Conservation (phyloP, 805 yeast species). For the Kodamaea hsintzibuensis region DNA sequence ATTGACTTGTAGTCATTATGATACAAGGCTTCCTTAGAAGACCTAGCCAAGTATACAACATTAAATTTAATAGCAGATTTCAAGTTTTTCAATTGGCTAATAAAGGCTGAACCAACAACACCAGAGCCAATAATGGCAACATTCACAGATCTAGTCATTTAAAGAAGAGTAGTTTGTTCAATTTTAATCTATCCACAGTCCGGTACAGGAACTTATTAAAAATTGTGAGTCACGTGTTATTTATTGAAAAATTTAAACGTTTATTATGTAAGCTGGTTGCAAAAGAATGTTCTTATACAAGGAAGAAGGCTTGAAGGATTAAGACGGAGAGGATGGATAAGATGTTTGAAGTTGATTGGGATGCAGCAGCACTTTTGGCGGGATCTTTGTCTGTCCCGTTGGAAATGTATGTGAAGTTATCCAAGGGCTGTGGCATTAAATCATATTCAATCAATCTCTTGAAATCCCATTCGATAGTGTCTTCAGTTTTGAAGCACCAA, state of each 20-base stretch:
- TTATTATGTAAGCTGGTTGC: not conserved
- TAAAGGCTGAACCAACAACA: conserved; percentile 90
- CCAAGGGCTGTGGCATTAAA: conserved; percentile 64
- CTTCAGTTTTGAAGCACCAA: conserved; percentile 72
- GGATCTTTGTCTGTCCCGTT: conserved; percentile 36
- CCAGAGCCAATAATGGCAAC: conserved; percentile 72
- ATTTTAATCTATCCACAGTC: conserved; percentile 1
- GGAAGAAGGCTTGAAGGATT: not conserved
- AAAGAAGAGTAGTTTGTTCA: not conserved
- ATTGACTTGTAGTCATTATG: conserved; percentile 73
- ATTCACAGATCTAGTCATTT: conserved; percentile 27
- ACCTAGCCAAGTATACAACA: conserved; percentile 73
- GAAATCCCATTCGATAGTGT: conserved; percentile 69
- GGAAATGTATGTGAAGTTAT: conserved; percentile 30
- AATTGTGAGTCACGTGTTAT: not conserved
- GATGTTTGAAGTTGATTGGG: not conserved
- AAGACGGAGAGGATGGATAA: not conserved
- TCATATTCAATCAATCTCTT: conserved; percentile 47
- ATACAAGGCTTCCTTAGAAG: conserved; percentile 67
- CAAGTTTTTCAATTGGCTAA: conserved; percentile 71
- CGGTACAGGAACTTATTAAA: not conserved
- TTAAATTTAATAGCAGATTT: conserved; percentile 67
- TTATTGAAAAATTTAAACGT: not conserved
- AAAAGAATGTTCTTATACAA: not conserved
- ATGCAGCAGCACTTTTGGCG: not conserved